A percentile compares a stretch with the other conserved stretches of the same genome.
Evolutionary conservation across 441 rosid genomes (phyloP).

Genomic region (Macaranga tanarius): DNA sequence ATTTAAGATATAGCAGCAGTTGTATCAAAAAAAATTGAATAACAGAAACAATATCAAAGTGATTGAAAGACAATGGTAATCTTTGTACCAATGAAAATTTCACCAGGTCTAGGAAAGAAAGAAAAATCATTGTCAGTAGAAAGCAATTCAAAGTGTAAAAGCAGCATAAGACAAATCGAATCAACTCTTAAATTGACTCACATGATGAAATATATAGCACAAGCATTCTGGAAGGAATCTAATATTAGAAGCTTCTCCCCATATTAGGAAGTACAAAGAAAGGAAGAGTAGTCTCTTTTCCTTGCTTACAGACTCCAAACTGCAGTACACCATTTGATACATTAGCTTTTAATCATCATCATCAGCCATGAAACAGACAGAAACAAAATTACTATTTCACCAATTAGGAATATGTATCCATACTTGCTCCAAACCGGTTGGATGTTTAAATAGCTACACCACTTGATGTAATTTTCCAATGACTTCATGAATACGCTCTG

Average conservation of each 20-base stretch:
- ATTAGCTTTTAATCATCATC: conserved; percentile 3
- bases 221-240: conserved; percentile 98
- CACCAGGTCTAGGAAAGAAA: not conserved
- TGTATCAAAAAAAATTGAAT: not conserved
- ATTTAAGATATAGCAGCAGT: not conserved
- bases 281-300: conserved; percentile 84
- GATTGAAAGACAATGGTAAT: not conserved
- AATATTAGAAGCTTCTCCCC: conserved; percentile 98
- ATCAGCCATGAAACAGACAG: conserved; percentile 3
- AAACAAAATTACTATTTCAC: conserved; percentile 16
- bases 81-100: not conserved
- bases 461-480: conserved; percentile 83
- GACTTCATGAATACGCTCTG: conserved; percentile 74
- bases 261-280: conserved; percentile 80
- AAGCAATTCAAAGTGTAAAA: not conserved
- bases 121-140: not conserved
- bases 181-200: conserved; percentile 35
- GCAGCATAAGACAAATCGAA: not conserved
- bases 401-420: conserved; percentile 21
- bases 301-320: conserved; percentile 76
- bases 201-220: conserved; percentile 98
- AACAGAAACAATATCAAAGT: not conserved
- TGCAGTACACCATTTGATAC: conserved; percentile 33
- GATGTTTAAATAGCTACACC: conserved; percentile 88
- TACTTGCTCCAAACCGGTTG: conserved; percentile 95